A percentile compares a stretch with the other conserved stretches of the same genome.
phyloP scores from a whole-genome alignment of 805 yeast species.

The Starmerella bacillaris region DNA sequence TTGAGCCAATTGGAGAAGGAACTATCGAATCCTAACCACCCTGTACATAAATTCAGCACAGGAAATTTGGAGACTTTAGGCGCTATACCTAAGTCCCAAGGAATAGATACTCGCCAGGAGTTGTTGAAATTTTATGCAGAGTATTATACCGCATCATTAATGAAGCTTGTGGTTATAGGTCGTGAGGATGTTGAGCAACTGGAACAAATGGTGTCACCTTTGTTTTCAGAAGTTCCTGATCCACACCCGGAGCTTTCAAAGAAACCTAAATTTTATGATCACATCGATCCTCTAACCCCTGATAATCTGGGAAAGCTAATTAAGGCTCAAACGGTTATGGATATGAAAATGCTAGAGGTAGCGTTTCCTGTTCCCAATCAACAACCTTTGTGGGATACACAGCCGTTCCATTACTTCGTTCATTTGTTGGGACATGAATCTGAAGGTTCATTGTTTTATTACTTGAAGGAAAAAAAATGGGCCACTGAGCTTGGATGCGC shows the following conservation, averaged over 20 bases:
- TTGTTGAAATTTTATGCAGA: conserved; percentile 53
- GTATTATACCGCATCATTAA: conserved; percentile 68
- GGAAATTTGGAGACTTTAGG: conserved; percentile 69
- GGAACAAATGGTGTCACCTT: conserved; percentile 48
- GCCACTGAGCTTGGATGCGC: conserved; percentile 69
- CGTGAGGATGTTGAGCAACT: conserved; percentile 59
- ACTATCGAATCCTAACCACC: conserved; percentile 56
- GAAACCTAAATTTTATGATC: conserved; percentile 27
- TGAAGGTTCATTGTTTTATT: conserved; percentile 59
- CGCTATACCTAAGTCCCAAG: conserved; percentile 38
- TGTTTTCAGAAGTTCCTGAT: conserved; percentile 40
- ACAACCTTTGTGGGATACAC: conserved; percentile 42
- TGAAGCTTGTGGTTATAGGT: conserved; percentile 75
- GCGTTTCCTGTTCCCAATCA: conserved; percentile 64
- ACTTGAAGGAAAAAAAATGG: conserved; percentile 57
- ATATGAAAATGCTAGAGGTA: conserved; percentile 46
- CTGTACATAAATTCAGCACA: conserved; percentile 74
- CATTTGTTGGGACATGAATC: conserved; percentile 90
- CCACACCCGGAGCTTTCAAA: conserved; percentile 21
- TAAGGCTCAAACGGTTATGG: conserved; percentile 68
- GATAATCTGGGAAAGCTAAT: conserved; percentile 37
- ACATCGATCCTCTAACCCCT: conserved; percentile 30
- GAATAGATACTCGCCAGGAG: conserved; percentile 63
- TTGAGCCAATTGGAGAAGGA: conserved; percentile 67
- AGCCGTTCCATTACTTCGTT: conserved; percentile 53